Base-by-base conservation (phyloP, 1,139 yeast genomes). In the Blastobotrys buckinghamii region DNA sequence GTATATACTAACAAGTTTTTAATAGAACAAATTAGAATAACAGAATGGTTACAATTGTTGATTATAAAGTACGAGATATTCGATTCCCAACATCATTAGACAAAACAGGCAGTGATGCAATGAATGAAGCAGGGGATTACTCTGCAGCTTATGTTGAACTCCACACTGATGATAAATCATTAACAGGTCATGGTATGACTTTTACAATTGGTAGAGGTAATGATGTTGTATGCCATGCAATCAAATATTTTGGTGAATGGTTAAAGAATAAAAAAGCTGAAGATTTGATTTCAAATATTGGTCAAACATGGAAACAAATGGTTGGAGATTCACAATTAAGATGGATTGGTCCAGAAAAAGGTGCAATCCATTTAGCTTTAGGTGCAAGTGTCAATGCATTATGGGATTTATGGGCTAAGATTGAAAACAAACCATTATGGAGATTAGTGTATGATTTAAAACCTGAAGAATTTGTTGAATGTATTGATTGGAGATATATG, bases 301-400 rank as follows among this genome's bases (percentile, higher is more conserved):
- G 73, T 7, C 58, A 56, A 9, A 69, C 73, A 12, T 69, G 73
- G 72, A 58, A 66, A 44, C 63, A 65, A 48, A 59, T 69, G 48
- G 69, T 69, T 9, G 57, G 66, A 6, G 73, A 69, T 50, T 59
- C 65, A 27, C 73, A 69, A 53, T 59, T 69, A 52, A 62, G 73
- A 45, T 69, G 73, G 73, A 58, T 69, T 46, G 73, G 73, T 4
- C 73, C 73, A 17, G 73, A 69, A 50, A 68, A 69, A 55, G 68
- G 72, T 26, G 67, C 66, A 13, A 64, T 68, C 39, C 73, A 69
- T 50, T 58, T 69, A 48, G 69, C 68, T 2, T 56, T 66, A 30
- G 68, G 66, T 2, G 62, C 69, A 17, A 53, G 61, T 7, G 65
- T 69, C 40, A 69, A 69, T 51, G 73, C 67, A 2, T 42, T 69